Percentiles rank a stretch among this genome's conserved stretches.
Conservation (phyloP, 495 filamentous ascomycete genomes). For the Aspergillus conjunctus region DNA sequence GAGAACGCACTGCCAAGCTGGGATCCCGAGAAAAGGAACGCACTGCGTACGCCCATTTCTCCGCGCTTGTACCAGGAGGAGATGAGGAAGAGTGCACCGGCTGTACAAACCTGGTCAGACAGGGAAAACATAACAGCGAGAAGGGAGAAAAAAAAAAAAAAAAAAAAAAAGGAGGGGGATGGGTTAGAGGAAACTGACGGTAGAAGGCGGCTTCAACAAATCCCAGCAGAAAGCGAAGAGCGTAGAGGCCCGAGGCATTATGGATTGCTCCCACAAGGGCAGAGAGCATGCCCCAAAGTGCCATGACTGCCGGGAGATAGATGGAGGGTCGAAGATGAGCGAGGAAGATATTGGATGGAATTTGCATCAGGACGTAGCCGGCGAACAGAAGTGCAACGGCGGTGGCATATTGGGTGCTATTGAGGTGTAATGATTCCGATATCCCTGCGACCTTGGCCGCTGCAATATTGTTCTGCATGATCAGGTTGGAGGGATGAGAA, state of each 20-base stretch:
- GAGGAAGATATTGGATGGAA: conserved; percentile 46
- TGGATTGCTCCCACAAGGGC: conserved; percentile 55
- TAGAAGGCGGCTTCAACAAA: conserved; percentile 56
- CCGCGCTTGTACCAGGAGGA: conserved; percentile 54
- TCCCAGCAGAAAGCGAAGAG: conserved; percentile 67
- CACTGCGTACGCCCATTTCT: conserved; percentile 49
- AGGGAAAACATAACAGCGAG: too few relatives aligned
- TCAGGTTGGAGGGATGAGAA: not conserved
- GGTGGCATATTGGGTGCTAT: not conserved
- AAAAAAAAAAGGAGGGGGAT: not conserved
- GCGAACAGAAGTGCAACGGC: not conserved
- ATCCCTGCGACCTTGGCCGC: not conserved
- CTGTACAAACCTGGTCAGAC: not conserved
- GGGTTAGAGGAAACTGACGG: not conserved
- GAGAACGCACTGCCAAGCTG: conserved; percentile 57
- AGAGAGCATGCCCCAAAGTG: conserved; percentile 68
- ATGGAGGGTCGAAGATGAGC: conserved; percentile 55
- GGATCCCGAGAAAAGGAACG: conserved; percentile 58
- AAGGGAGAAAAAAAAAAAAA: too few relatives aligned
- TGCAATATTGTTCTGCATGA: not conserved
- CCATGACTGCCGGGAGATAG: conserved; percentile 65
- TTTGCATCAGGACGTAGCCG: conserved; percentile 30
- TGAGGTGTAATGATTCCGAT: not conserved
- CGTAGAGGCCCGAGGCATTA: conserved; percentile 60
- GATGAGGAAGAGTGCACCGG: conserved; percentile 35